Evolutionary conservation across 257 asterid species (phyloP).

Genomic region (Leptodermis oblonga): DNA sequence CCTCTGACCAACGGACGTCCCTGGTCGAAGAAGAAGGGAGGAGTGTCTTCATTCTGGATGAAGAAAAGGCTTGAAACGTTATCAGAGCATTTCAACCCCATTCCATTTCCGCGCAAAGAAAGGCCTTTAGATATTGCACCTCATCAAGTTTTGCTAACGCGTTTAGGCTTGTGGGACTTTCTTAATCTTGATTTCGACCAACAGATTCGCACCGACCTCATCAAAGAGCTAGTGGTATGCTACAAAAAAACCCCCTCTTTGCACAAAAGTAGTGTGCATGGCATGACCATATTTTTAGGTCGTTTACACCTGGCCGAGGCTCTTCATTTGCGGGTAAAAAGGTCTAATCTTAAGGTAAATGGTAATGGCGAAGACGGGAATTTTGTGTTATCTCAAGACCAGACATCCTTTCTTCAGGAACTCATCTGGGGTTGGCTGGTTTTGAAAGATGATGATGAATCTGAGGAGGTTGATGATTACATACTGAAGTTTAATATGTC

Average conservation of each 20-base stretch:
- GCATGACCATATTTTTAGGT: not conserved
- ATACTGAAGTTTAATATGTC: not conserved
- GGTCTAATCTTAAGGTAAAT: not conserved
- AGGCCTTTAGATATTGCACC: not conserved
- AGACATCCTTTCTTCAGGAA: constrained; percentile 8
- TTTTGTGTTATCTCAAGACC: constrained; percentile 1
- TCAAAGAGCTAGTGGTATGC: constrained; percentile 10
- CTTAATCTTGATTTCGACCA: constrained; percentile 15
- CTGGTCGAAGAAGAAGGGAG: not conserved
- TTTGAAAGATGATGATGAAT: constrained; percentile 13
- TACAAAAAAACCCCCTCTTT: not conserved
- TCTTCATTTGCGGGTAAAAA: not conserved
- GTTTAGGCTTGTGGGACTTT: constrained; percentile 21
- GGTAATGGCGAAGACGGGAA: not conserved
- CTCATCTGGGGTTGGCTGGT: constrained; percentile 14
- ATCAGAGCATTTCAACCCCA: not conserved
- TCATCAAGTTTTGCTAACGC: not conserved
- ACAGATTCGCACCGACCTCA: not conserved
- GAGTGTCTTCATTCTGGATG: not conserved
- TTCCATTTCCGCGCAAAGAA: constrained; percentile 12
- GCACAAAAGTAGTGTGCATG: constrained; percentile 7
- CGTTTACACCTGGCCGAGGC: constrained; percentile 10
- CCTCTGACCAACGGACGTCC: not conserved
- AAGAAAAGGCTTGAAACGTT: constrained; percentile 2
- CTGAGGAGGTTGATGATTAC: not conserved